Conservation (phyloP, 768 basidiomycete genomes). For the Psilocybe tampanensis region DNA sequence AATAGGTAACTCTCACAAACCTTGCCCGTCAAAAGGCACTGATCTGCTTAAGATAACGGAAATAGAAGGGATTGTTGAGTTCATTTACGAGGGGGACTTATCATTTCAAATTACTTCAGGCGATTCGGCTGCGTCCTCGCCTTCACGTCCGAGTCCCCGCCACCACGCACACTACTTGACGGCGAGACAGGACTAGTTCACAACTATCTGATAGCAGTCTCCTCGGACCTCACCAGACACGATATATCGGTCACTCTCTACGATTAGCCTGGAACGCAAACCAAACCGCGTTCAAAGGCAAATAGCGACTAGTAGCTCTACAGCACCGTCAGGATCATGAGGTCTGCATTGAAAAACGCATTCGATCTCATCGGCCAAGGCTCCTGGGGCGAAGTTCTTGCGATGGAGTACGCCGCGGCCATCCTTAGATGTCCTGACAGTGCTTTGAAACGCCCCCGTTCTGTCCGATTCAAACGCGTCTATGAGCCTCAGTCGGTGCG, state of each 20-base stretch:
- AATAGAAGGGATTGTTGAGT: not conserved
- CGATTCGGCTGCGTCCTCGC: slow-evolving; percentile 32
- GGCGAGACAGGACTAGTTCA: slow-evolving; percentile 53
- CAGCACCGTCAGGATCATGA: too few relatives aligned
- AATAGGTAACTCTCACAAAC: too few relatives aligned
- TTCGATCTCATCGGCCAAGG: too few relatives aligned
- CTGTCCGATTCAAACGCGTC: slow-evolving; percentile 31
- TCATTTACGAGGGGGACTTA: not conserved
- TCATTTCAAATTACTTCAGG: slow-evolving; percentile 49
- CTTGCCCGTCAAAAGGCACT: too few relatives aligned
- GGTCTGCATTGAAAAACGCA: too few relatives aligned
- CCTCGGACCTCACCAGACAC: slow-evolving; percentile 38
- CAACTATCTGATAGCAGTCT: slow-evolving; percentile 44
- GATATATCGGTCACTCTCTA: slow-evolving; percentile 52
- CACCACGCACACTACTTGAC: slow-evolving; percentile 48
- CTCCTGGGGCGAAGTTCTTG: slow-evolving; percentile 59
- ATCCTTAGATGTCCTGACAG: slow-evolving; percentile 40
- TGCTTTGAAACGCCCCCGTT: slow-evolving; percentile 36
- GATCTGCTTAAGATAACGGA: not conserved
- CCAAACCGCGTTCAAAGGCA: slow-evolving; percentile 40
- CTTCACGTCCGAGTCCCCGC: slow-evolving; percentile 21
- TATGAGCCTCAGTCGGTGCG: too few relatives aligned
- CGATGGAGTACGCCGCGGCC: slow-evolving; percentile 39
- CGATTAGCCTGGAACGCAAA: slow-evolving; percentile 57
- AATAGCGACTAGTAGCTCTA: too few relatives aligned